Evolutionary conservation across 768 basidiomycete genomes (phyloP).

Genomic region (Dentipellis fragilis): DNA sequence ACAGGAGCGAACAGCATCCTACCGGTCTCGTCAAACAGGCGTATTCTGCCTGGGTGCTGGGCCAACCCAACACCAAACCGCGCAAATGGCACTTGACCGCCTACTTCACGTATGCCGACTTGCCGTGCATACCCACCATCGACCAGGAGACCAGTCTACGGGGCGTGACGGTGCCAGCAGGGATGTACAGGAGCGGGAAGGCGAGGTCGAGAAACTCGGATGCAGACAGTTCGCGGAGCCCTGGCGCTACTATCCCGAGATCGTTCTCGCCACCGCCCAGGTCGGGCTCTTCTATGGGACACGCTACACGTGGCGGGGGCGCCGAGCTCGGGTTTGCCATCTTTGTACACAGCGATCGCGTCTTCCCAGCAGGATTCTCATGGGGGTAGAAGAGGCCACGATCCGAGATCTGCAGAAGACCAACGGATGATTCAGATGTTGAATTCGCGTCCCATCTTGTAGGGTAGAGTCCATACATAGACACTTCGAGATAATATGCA

Average conservation of each 20-base stretch:
- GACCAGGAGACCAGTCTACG: conserved; percentile 27
- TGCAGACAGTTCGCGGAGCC: conserved; percentile 14
- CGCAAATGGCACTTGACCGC: conserved; percentile 60
- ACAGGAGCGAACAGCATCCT: conserved; percentile 42
- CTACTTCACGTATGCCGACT: conserved; percentile 31
- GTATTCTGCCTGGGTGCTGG: conserved; percentile 55
- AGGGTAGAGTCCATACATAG: conserved; percentile 1
- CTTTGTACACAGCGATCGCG: conserved; percentile 30
- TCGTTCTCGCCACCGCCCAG: conserved; percentile 2
- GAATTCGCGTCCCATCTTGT: conserved; percentile 31
- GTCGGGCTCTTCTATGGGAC: conserved; percentile 1
- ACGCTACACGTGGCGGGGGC: conserved; percentile 6
- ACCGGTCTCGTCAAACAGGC: conserved; percentile 58
- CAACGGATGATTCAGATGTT: conserved; percentile 52
- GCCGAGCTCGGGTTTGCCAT: conserved; percentile 25
- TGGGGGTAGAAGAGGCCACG: conserved; percentile 20
- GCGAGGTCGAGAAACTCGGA: conserved; percentile 27
- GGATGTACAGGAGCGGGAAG: conserved; percentile 32
- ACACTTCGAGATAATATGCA: too few relatives aligned
- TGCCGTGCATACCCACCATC: conserved; percentile 26
- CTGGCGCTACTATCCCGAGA: background rate
- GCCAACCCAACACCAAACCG: conserved; percentile 33
- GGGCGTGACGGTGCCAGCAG: conserved; percentile 25
- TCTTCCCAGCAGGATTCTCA: conserved; percentile 18
- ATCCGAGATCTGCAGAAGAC: conserved; percentile 41